Evolutionary conservation across 1,284 basidiomycete genomes (phyloP).

Genomic region (Puccinia hordei): DNA sequence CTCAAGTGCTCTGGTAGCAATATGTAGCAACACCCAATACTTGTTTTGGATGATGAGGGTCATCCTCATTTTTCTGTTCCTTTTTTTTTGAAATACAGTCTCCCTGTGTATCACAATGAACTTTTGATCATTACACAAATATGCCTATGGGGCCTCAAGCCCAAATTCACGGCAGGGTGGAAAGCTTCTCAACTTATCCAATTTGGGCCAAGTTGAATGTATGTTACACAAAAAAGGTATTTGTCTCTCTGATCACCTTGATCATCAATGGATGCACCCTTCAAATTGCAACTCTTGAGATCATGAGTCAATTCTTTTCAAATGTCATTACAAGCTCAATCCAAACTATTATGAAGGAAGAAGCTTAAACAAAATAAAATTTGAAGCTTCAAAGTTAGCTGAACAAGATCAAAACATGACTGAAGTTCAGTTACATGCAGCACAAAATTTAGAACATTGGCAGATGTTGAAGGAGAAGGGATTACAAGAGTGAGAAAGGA

Average conservation of each 20-base stretch:
- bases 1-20: too few relatives aligned
- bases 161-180: slow-evolving; percentile 18
- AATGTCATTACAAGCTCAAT: slow-evolving; percentile 29
- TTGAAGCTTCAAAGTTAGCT: slow-evolving; percentile 17
- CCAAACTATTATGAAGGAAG: too few relatives aligned
- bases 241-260: slow-evolving; percentile 6
- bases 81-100: too few relatives aligned
- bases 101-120: too few relatives aligned
- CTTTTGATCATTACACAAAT: neutral
- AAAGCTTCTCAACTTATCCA: slow-evolving; percentile 27
- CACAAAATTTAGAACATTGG: too few relatives aligned
- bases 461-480: too few relatives aligned
- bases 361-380: slow-evolving; percentile 33
- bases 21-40: too few relatives aligned
- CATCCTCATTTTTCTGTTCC: too few relatives aligned
- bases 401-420: slow-evolving; percentile 17
- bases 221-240: neutral
- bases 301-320: slow-evolving; percentile 9
- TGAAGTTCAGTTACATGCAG: slow-evolving; percentile 26
- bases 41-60: too few relatives aligned
- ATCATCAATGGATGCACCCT: too few relatives aligned
- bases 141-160: slow-evolving; percentile 2
- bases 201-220: slow-evolving; percentile 21
- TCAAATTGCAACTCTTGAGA: slow-evolving; percentile 1
- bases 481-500: too few relatives aligned